Conservation (phyloP, 257 asterid genomes). For the Solanum ossicruentum region DNA sequence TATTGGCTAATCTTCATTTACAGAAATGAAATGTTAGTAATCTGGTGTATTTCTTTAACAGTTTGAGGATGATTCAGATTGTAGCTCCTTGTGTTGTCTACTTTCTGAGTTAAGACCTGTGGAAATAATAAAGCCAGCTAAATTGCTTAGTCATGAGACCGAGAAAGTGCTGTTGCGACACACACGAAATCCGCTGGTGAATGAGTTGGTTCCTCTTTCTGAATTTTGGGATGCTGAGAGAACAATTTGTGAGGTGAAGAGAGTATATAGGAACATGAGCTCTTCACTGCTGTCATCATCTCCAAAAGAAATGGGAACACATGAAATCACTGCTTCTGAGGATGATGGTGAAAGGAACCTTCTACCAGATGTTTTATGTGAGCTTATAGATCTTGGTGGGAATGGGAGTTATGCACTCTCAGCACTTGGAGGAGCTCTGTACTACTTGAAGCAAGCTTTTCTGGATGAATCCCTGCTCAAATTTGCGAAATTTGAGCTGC, state of each 20-base stretch:
- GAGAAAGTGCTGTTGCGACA: slow-evolving; percentile 67
- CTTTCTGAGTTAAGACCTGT: slow-evolving; percentile 91
- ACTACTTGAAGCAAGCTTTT: slow-evolving; percentile 83
- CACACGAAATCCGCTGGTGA: slow-evolving; percentile 73
- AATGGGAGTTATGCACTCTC: slow-evolving; percentile 82
- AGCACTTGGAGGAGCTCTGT: slow-evolving; percentile 87
- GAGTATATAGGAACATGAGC: slow-evolving; percentile 31
- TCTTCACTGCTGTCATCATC: slow-evolving; percentile 21
- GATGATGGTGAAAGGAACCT: slow-evolving; percentile 19
- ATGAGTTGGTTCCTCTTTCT: slow-evolving; percentile 75
- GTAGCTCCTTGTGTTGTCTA: slow-evolving; percentile 73
- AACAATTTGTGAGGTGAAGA: slow-evolving; percentile 51
- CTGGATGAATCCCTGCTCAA: slow-evolving; percentile 74
- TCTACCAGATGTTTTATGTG: slow-evolving; percentile 56
- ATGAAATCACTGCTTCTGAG: slow-evolving; percentile 14
- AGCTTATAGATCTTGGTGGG: slow-evolving; percentile 57
- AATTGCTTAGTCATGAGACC: slow-evolving; percentile 73
- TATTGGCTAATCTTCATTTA: neutral
- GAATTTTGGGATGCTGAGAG: slow-evolving; percentile 95
- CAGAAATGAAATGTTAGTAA: neutral
- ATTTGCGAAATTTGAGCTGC: slow-evolving; percentile 82
- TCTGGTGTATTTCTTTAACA: slow-evolving; percentile 17
- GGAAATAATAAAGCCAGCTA: slow-evolving; percentile 84
- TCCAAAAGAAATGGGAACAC: slow-evolving; percentile 15
- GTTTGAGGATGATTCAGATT: slow-evolving; percentile 92